phyloP scores from a whole-genome alignment of 495 filamentous ascomycete species.

The Tuber indicum region DNA sequence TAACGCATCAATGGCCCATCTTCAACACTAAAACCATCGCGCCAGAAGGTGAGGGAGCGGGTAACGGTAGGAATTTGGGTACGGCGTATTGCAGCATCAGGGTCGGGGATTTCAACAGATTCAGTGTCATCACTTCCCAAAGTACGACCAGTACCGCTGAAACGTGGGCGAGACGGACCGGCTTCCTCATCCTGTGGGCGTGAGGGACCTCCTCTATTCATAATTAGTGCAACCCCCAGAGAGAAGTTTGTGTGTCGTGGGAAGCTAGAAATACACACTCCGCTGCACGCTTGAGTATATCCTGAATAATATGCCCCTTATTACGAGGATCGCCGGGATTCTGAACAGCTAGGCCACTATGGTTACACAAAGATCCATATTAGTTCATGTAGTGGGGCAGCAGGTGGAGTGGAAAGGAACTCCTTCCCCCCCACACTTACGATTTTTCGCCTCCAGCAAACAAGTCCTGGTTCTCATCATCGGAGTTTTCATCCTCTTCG shows the following conservation, averaged over 20 bases:
- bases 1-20: slow-evolving; percentile 85
- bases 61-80: slow-evolving; percentile 51
- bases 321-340: slow-evolving; percentile 59
- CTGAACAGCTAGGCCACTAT: slow-evolving; percentile 74
- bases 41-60: slow-evolving; percentile 81
- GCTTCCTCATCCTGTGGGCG: slow-evolving; percentile 45
- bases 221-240: slow-evolving; percentile 8
- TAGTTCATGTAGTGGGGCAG: slow-evolving; percentile 10
- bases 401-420: neutral
- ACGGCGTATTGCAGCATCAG: slow-evolving; percentile 47
- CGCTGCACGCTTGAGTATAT: slow-evolving; percentile 77
- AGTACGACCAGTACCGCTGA: slow-evolving; percentile 75
- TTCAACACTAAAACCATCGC: slow-evolving; percentile 89
- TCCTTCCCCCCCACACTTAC: slow-evolving; percentile 16
- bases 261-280: slow-evolving; percentile 49
- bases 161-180: slow-evolving; percentile 53
- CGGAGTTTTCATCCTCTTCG: slow-evolving; percentile 56
- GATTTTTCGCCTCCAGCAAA: slow-evolving; percentile 97
- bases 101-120: slow-evolving; percentile 63
- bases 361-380: slow-evolving; percentile 5
- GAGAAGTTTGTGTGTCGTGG: neutral
- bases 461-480: slow-evolving; percentile 64
- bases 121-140: slow-evolving; percentile 85
- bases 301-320: slow-evolving; percentile 56
- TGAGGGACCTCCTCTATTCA: slow-evolving; percentile 31